Conservation (phyloP, 208 protist species). For the Naegleria lovaniensis region DNA sequence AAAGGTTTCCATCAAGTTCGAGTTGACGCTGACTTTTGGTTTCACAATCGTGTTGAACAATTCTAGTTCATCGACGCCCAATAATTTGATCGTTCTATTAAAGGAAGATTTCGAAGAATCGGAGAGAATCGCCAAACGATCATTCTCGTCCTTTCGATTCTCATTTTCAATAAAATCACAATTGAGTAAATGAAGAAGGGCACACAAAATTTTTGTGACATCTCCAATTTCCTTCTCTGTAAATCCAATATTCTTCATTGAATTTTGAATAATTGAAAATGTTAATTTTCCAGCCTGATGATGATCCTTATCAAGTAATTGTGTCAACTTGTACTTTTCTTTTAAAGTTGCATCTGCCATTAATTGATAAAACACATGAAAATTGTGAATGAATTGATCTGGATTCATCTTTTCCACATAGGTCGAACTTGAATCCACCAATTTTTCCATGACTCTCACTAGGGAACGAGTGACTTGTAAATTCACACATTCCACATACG, state of each 20-base stretch:
- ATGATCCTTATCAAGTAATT: background rate
- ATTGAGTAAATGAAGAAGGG: background rate
- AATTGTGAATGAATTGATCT: background rate
- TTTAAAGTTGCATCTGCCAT: background rate
- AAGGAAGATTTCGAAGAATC: background rate
- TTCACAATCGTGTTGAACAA: background rate
- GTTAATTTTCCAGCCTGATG: background rate
- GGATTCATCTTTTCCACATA: background rate
- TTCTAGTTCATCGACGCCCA: background rate
- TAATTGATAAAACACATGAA: background rate
- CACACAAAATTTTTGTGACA: background rate
- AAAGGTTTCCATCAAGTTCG: background rate
- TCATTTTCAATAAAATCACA: background rate
- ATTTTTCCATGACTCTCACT: background rate
- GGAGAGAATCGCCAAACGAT: background rate
- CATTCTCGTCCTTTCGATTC: background rate
- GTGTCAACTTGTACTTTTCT: background rate
- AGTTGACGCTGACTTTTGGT: background rate
- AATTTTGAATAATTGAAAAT: background rate
- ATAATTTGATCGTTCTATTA: background rate
- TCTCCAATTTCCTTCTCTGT: background rate
- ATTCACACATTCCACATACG: background rate
- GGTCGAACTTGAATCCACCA: background rate
- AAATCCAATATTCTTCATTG: background rate
- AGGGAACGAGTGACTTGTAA: background rate